Conservation (phyloP, 1,284 basidiomycete species). For the Lentinula novae-zelandiae region DNA sequence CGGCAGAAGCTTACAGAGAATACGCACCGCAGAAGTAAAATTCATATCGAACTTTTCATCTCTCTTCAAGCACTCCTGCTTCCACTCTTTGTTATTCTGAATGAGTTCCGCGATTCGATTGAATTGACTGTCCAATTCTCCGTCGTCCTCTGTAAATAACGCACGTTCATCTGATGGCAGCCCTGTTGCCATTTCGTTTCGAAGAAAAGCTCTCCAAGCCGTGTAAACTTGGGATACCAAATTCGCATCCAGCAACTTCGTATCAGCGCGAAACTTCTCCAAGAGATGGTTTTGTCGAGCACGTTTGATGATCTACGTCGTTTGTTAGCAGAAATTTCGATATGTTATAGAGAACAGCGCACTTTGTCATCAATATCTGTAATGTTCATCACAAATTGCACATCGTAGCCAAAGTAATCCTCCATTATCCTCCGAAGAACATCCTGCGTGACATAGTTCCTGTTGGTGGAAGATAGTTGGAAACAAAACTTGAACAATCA, state of each 20-base stretch:
- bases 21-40: conserved; percentile 67
- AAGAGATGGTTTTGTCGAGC: conserved; percentile 86
- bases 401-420: conserved; percentile 97
- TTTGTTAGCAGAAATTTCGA: background rate
- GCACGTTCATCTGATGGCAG: conserved; percentile 45
- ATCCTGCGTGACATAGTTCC: conserved; percentile 99
- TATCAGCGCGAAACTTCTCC: conserved; percentile 56
- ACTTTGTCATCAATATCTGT: conserved; percentile 99
- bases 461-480: conserved; percentile 26
- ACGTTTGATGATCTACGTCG: conserved; percentile 79
- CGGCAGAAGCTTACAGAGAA: background rate
- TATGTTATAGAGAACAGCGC: conserved; percentile 17
- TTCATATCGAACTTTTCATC: conserved; percentile 94
- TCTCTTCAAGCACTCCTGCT: conserved; percentile 62
- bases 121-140: conserved; percentile 45
- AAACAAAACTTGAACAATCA: background rate
- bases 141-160: conserved; percentile 33
- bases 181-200: conserved; percentile 57
- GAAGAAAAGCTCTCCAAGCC: conserved; percentile 67
- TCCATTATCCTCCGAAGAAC: conserved; percentile 89
- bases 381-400: conserved; percentile 99
- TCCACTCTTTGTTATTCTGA: conserved; percentile 58
- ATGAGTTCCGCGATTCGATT: conserved; percentile 44
- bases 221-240: conserved; percentile 58
- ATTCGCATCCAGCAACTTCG: conserved; percentile 51